Percentiles rank a stretch among this genome's conserved stretches.
Conservation (phyloP, 2,329 filamentous ascomycete genomes). For the Cladosporium sp. region DNA sequence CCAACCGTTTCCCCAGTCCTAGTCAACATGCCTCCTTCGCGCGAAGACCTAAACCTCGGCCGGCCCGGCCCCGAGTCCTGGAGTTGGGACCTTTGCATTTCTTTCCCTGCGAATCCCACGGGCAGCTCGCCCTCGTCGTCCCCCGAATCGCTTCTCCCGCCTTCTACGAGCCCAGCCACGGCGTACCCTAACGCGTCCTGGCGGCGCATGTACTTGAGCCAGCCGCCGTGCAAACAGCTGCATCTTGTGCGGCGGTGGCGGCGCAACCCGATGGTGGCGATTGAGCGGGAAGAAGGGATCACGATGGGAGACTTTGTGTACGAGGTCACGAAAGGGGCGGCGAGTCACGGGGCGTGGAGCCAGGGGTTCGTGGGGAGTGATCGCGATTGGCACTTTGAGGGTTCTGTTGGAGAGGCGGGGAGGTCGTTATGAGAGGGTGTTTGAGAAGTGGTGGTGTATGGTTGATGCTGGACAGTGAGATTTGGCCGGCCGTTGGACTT, state of each 20-base stretch:
- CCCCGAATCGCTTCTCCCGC: constrained; percentile 12
- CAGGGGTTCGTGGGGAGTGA: constrained; percentile 34
- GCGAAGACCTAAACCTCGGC: constrained; percentile 15
- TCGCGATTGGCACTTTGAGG: constrained; percentile 40
- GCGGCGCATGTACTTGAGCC: constrained; percentile 38
- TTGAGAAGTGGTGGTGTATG: not conserved
- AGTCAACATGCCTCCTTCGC: constrained; percentile 25
- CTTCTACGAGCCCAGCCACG: constrained; percentile 25
- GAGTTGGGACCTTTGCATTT: constrained; percentile 38
- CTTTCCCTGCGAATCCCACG: constrained; percentile 27
- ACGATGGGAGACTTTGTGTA: constrained; percentile 37
- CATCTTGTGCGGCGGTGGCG: constrained; percentile 35
- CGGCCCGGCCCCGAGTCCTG: constrained; percentile 29
- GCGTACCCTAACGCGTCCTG: constrained; percentile 35
- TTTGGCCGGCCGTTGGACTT: not conserved
- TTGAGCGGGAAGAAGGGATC: constrained; percentile 31
- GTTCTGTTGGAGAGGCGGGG: constrained; percentile 21
- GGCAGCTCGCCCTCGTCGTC: constrained; percentile 11
- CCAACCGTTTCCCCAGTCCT: constrained; percentile 38
- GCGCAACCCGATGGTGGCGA: constrained; percentile 29
- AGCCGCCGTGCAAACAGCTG: constrained; percentile 36
- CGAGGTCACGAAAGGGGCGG: constrained; percentile 25
- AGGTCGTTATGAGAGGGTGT: not conserved
- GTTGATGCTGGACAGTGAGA: not conserved
- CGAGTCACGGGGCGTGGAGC: constrained; percentile 29